Conservation (phyloP, 768 basidiomycete genomes). For the Lyophyllum shimeji region DNA sequence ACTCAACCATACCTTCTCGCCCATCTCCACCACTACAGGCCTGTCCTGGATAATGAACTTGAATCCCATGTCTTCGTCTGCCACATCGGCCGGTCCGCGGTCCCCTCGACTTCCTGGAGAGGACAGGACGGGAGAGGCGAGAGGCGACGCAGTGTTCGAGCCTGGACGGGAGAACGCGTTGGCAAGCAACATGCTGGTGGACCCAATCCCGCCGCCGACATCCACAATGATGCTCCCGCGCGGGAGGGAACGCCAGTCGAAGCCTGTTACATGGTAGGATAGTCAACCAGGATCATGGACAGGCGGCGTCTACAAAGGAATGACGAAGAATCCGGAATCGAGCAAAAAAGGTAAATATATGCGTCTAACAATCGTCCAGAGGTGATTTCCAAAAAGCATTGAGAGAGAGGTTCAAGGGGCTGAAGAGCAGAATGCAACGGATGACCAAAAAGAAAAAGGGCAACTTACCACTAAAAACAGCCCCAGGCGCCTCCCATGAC, state of each 20-base stretch:
- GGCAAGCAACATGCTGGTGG: conserved; percentile 38
- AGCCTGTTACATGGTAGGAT: conserved; percentile 36
- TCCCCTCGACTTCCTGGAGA: conserved; percentile 2
- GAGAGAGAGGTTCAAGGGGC: too few relatives aligned
- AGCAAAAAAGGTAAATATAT: conserved; percentile 4
- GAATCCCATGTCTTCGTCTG: conserved; percentile 22
- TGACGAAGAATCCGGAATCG: too few relatives aligned
- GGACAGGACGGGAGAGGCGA: not conserved
- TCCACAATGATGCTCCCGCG: conserved; percentile 57
- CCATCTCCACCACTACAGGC: conserved; percentile 52
- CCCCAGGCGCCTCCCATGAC: conserved; percentile 68
- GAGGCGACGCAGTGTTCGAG: not conserved
- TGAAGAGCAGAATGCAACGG: not conserved
- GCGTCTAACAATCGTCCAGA: not conserved
- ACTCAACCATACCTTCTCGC: conserved; percentile 37
- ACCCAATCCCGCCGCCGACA: conserved; percentile 71
- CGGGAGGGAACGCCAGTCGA: conserved; percentile 55
- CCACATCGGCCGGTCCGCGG: conserved; percentile 3
- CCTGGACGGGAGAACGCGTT: conserved; percentile 28
- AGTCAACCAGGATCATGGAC: not conserved
- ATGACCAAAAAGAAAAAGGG: not conserved
- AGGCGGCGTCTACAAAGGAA: too few relatives aligned
- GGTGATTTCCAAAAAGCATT: not conserved
- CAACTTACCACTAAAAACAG: conserved; percentile 50
- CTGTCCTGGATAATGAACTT: conserved; percentile 66